Conservation (phyloP, 2,329 filamentous ascomycete genomes). For the Aspergillus hiratsukae region DNA sequence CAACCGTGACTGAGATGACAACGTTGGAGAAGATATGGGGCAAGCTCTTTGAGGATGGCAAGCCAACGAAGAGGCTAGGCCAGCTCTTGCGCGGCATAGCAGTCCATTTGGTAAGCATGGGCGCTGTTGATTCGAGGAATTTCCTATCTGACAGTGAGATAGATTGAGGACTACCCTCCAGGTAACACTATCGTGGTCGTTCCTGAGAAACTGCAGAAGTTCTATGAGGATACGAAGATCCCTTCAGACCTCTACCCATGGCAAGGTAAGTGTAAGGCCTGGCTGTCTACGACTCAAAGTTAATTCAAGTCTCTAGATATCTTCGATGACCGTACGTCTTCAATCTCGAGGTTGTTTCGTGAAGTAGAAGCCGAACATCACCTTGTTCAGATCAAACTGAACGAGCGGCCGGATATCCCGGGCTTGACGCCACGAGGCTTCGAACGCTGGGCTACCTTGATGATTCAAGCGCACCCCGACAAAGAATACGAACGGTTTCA, state of each 20-base stretch:
- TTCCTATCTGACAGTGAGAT: conserved; percentile 10
- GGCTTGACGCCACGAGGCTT: conserved; percentile 66
- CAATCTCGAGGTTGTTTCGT: conserved; percentile 57
- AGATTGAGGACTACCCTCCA: conserved; percentile 67
- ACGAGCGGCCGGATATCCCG: conserved; percentile 56
- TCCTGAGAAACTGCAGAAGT: conserved; percentile 68
- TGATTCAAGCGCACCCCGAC: conserved; percentile 72
- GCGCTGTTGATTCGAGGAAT: neutral
- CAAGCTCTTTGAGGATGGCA: conserved; percentile 63
- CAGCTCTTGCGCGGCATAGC: conserved; percentile 72
- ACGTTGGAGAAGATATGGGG: conserved; percentile 73
- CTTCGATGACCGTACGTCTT: conserved; percentile 51
- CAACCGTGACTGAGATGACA: conserved; percentile 48
- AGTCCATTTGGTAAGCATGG: conserved; percentile 60
- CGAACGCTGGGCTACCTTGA: conserved; percentile 64
- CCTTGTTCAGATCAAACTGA: conserved; percentile 54
- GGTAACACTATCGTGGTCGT: conserved; percentile 66
- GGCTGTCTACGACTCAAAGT: neutral
- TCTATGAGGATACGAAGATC: conserved; percentile 65
- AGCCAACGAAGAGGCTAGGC: conserved; percentile 63
- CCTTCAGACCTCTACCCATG: conserved; percentile 65
- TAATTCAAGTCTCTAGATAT: conserved; percentile 40
- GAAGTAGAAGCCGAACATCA: conserved; percentile 56
- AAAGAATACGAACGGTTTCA: conserved; percentile 67
- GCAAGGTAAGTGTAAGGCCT: conserved; percentile 47